phyloP scores from a whole-genome alignment of 1,139 yeast species.

The Kodamaea fungicola region DNA sequence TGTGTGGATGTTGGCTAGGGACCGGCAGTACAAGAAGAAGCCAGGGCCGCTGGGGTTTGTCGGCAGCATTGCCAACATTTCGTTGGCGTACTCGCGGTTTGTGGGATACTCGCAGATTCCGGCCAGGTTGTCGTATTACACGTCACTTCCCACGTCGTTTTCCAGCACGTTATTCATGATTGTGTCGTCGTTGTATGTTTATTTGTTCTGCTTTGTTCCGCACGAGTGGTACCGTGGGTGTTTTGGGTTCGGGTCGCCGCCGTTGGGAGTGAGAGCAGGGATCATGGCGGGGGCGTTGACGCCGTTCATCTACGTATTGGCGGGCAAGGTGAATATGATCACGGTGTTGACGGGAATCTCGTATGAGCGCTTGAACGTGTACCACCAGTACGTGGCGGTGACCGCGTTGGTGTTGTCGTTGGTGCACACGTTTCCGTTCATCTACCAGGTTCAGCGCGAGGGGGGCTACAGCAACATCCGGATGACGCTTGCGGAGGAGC shows the following conservation, averaged over 20 bases:
- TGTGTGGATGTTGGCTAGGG: conserved; percentile 32
- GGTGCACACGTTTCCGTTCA: conserved; percentile 55
- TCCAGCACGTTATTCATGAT: conserved; percentile 44
- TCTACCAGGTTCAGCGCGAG: conserved; percentile 45
- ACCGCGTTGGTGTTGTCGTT: conserved; percentile 45
- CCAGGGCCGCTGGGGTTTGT: conserved; percentile 9
- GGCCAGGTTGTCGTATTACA: conserved; percentile 23
- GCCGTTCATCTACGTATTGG: conserved; percentile 49
- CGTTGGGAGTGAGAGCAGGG: conserved; percentile 56
- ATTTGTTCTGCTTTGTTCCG: conserved; percentile 46
- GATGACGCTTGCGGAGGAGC: conserved; percentile 14
- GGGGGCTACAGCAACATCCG: conserved; percentile 41
- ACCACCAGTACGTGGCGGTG: conserved; percentile 50
- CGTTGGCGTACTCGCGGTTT: conserved; percentile 40
- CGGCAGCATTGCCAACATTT: conserved; percentile 23
- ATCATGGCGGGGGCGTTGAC: conserved; percentile 50
- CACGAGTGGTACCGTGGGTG: conserved; percentile 57
- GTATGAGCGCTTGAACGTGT: conserved; percentile 51
- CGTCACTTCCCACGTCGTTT: conserved; percentile 51
- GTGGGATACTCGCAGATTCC: conserved; percentile 52
- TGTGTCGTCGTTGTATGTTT: conserved; percentile 41
- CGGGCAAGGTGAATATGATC: conserved; percentile 53
- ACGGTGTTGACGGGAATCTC: conserved; percentile 52
- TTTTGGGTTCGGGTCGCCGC: conserved; percentile 61
- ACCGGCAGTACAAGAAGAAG: conserved; percentile 22